Base-by-base conservation (phyloP, 306 rosid genomes). In the Dalbergia cochinchinensis region DNA sequence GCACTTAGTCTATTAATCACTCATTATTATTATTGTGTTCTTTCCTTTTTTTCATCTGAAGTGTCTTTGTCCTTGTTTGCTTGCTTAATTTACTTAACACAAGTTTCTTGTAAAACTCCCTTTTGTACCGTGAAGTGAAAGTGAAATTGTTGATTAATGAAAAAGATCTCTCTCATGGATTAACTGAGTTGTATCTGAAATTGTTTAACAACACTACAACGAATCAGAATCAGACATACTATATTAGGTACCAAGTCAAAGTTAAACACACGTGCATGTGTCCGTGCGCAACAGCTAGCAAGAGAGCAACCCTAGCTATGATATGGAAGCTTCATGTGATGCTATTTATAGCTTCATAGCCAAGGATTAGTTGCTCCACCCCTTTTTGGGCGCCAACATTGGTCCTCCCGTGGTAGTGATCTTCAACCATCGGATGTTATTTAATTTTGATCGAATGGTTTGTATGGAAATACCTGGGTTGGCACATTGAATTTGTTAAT, bases 11-110 rank as follows among this genome's bases (percentile, higher is more conserved):
- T 42, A 8, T 42, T 42, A 42, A 42, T 42, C 6, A 5, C 47
- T 42, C 11, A 11, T 67, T 15, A 3, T 2, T 73, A 19, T n/a
- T n/a, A n/a, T 22, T 35, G 53, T 47, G 53, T 47, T 42, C 41
- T 37, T 37, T 5, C 2, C 2, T 76, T 5, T 57, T 33, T 7
- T 65, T 45, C 19, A n/a, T 15, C 18, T 64, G 34, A 75, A 71
- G 71, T 39, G 37, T 75, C 22, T 3, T 20, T 33, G 66, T 45
- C 37, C 37, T 72, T 90, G 89, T 90, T 90, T 90, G 87, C 93
- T 90, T 90, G 91, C 89, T 88, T 87, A 5, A 4, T n/a, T 47
- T 81, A 9, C 50, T 62, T 68, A 80, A 79, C n/a, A 89, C 90
- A 87, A 92, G 91, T 92, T 85, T 20, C 41, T 71, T 64, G 55